Base-by-base conservation (phyloP, 2,329 filamentous ascomycete genomes). In the Phialocephala subalpina region DNA sequence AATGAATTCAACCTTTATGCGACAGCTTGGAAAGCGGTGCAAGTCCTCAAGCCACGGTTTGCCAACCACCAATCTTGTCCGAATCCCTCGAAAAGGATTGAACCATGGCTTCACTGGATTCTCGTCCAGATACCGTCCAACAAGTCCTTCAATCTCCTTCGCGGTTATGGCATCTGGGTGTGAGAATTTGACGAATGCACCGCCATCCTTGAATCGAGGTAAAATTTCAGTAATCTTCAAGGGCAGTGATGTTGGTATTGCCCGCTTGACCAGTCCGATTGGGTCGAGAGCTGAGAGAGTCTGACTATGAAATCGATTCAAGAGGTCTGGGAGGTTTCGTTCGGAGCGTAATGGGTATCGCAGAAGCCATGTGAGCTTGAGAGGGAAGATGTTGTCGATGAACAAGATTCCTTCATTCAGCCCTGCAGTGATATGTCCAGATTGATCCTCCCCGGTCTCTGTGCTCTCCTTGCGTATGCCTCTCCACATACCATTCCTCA, bases 31-130 rank as follows among this genome's bases (percentile, higher is more conserved):
- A 59, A 94, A 89, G 7, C 94, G 87, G 72, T 93, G 92, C 33
- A 99, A 81, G 76, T 99, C 96, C 75, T 98, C 96, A 2, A 98
- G 86, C 96, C 96, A 99, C 0, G 96, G 96, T 25, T 90, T 88
- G 11, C 96, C 96, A 63, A 88, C 84, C 2, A 99, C 96, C 7
- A 94, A 81, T 27, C 89, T 88, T 3, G 89, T 88, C 58, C 87
- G 86, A 64, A 97, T 90, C 16, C 85, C 81, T 25, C 87, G 84
- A 70, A 97, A 90, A 0, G 94, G 94, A 72, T 90, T 97, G 82
- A 96, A 97, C 92, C 94, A 97, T 2, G 95, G 94, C 67, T 89
- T 92, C 42, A 97, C 86, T 0, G 90, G 91, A 18, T 90, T 84
- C 66, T 93, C 83, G 64, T 85, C 81, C 1, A 98, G 82, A 69